Conservation (phyloP, 2,329 filamentous ascomycete genomes). For the Rugonectria rugulosa region DNA sequence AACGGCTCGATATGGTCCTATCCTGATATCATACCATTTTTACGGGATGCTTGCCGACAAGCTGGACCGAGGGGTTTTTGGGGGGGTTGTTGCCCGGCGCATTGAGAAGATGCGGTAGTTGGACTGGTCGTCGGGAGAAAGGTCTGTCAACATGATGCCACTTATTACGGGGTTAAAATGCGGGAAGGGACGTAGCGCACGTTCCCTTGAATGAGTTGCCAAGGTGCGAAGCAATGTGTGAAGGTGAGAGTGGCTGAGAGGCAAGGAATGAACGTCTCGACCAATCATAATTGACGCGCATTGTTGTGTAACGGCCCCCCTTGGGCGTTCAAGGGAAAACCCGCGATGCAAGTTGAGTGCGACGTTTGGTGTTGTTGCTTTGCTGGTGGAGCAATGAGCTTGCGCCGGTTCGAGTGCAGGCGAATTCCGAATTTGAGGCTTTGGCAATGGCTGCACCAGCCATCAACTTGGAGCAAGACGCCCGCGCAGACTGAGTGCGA, state of each 20-base stretch:
- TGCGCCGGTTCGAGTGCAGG: constrained; percentile 5
- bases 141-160: constrained; percentile 15
- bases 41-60: constrained; percentile 1
- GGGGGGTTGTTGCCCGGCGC: not conserved
- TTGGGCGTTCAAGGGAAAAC: not conserved
- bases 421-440: constrained; percentile 13
- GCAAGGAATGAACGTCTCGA: not conserved
- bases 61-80: constrained; percentile 13
- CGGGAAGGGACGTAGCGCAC: constrained; percentile 1
- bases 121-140: not conserved
- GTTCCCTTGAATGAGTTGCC: constrained; percentile 2
- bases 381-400: constrained; percentile 3
- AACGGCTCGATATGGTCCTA: constrained; percentile 15
- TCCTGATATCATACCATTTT: constrained; percentile 19
- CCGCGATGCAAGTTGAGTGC: constrained; percentile 7
- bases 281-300: constrained; percentile 7
- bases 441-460: not conserved
- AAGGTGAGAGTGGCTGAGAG: no score
- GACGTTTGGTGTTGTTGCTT: constrained; percentile 4
- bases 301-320: not conserved
- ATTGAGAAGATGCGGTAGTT: constrained; percentile 6
- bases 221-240: no score
- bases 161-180: not conserved
- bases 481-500: no score
- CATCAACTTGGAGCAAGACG: not conserved